Evolutionary conservation across 768 basidiomycete genomes (phyloP), one percentile per base, ranked within the genome.

Genomic region (Suillus ampliporus): DNA sequence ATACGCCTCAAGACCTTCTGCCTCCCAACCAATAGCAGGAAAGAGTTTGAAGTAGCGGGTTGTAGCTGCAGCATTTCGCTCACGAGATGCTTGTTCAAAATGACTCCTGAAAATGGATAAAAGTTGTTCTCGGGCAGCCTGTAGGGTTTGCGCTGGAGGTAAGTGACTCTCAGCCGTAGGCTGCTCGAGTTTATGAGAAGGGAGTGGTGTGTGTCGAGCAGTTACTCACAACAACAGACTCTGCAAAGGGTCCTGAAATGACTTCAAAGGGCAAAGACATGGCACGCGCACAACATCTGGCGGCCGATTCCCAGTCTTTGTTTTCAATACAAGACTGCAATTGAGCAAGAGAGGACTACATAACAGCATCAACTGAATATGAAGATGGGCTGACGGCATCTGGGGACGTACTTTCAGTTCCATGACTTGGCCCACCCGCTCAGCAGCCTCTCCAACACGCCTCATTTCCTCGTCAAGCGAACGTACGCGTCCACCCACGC

Each of bases 41-140:
- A 99, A 99, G 3, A 99, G 81, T 74, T 98, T 95, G 84, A 99
- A 99, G 78, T 92, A 99, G 14, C 97, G 88, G 68, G 89, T 95
- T 2, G 92, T 95, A 1, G 89, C 89, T 15, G 89, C 89, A 28
- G 95, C 90, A 76, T 98, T 94, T 31, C 92, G 86, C 15, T 86
- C 84, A 23, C 80, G 82, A 5, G 94, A 94, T 1, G 97, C 97
- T 60, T 88, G 81, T 47, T 88, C 85, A 71, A 99, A 99, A 57
- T 90, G 86, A n/a, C 79, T 79, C 37, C 83, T 83, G 76, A 99
- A 99, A 40, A 91, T 86, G 13, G 82, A 76, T 13, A 99, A 82
- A 8, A 99, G 85, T 38, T 84, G 80, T 62, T 90, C 84, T 56
- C 95, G 86, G 1, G 92, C 88, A 28, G 83, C 80, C 60, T 90